These are phyloP conservation scores for Capsicum rhomboideum DNA, from an alignment of 257 asterid genomes.

Conservation along the genomic window DNA sequence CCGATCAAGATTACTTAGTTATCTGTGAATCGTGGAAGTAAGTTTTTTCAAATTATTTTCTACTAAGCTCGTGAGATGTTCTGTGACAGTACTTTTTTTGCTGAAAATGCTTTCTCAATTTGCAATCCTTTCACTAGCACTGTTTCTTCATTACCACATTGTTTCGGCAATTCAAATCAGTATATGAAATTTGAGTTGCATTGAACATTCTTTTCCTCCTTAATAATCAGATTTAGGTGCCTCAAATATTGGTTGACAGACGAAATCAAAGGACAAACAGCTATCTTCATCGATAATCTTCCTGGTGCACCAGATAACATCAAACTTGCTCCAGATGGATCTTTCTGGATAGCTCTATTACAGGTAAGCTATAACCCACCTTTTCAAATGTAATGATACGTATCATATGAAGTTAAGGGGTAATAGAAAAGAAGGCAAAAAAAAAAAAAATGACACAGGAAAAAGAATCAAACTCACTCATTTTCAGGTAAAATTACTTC, in stretches of 20 bases:
- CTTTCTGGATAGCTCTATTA: conserved; percentile 61
- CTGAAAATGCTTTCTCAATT: background rate
- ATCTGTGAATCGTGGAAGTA: conserved; percentile 74
- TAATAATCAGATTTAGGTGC: conserved; percentile 47
- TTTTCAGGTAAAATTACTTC: background rate
- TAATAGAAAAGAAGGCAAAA: too few species aligned
- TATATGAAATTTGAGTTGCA: background rate
- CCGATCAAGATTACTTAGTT: conserved; percentile 41
- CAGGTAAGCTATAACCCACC: conserved; percentile 19
- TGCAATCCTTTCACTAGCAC: background rate
- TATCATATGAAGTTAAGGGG: background rate
- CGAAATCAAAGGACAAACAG: conserved; percentile 34
- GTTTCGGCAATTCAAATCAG: background rate
- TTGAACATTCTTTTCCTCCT: background rate
- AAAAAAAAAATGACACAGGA: too few species aligned
- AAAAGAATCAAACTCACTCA: too few species aligned
- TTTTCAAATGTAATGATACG: background rate
- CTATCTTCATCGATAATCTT: conserved; percentile 49
- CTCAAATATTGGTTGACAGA: conserved; percentile 55
- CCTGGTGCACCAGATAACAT: conserved; percentile 61
- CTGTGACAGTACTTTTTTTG: background rate
- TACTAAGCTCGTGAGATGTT: background rate
- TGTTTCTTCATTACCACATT: conserved; percentile 16
- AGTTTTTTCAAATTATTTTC: background rate
- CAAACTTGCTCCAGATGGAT: conserved; percentile 72